Evolutionary conservation across 176 grass and related monocot species (phyloP).

Genomic region (Tillandsia leiboldiana): DNA sequence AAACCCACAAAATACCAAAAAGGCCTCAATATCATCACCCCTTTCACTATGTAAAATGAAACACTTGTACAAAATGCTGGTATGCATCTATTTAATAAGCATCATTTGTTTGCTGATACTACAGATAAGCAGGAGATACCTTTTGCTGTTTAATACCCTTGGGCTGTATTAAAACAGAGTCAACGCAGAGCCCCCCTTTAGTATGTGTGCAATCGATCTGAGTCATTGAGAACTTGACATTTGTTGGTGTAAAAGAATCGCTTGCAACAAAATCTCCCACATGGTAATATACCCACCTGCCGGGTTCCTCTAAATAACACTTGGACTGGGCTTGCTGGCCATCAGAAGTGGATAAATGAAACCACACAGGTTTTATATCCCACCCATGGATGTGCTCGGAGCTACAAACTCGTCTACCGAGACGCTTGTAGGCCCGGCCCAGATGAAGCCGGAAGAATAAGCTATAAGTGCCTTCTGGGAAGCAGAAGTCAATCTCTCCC

Average conservation of each 20-base stretch:
- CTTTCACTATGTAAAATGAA: too few species aligned
- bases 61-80: too few species aligned
- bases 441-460: constrained; percentile 74
- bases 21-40: too few species aligned
- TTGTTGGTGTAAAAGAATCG: constrained; percentile 23
- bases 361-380: constrained; percentile 77
- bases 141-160: constrained; percentile 33
- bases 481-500: constrained; percentile 71
- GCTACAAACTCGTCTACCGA: constrained; percentile 48
- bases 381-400: constrained; percentile 66
- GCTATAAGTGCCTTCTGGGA: constrained; percentile 81
- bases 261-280: constrained; percentile 71
- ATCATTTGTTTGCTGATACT: constrained; percentile 11
- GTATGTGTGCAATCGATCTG: constrained; percentile 98
- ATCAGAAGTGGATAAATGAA: constrained; percentile 72
- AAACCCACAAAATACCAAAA: too few species aligned
- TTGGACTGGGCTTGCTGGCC: constrained; percentile 72
- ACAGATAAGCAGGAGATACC: background rate
- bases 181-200: constrained; percentile 83
- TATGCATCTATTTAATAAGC: background rate
- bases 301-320: constrained; percentile 58
- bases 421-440: constrained; percentile 48
- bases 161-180: constrained; percentile 66
- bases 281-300: constrained; percentile 67
- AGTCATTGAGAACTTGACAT: constrained; percentile 59